phyloP scores from a whole-genome alignment of 1,139 yeast genomes.

The Yamadazyma blattariae region DNA sequence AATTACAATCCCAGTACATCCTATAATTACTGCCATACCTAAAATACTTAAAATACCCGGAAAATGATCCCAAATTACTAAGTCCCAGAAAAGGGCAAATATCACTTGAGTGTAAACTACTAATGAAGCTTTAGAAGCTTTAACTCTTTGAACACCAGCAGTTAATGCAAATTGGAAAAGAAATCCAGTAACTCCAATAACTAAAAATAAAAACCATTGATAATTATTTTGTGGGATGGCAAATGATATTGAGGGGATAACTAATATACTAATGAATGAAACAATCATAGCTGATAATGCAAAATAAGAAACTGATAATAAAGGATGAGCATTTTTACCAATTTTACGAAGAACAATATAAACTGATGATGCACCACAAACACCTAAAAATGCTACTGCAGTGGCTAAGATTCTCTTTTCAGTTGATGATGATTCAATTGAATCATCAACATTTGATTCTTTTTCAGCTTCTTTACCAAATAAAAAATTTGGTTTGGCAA shows the following conservation, averaged over 20 bases:
- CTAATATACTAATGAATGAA: conserved; percentile 51
- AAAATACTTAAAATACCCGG: conserved; percentile 68
- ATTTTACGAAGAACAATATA: conserved; percentile 72
- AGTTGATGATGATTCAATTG: conserved; percentile 38
- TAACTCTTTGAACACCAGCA: conserved; percentile 79
- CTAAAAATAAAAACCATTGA: conserved; percentile 63
- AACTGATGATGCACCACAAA: conserved; percentile 67
- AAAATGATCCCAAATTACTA: conserved; percentile 64
- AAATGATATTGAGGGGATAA: conserved; percentile 59
- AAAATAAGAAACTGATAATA: conserved; percentile 75
- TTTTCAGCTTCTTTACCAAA: conserved; percentile 48
- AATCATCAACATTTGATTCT: conserved; percentile 30
- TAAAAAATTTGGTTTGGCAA: conserved; percentile 78
- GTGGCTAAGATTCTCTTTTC: conserved; percentile 55
- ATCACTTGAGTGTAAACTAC: conserved; percentile 75
- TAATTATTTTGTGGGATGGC: conserved; percentile 53
- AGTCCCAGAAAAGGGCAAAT: conserved; percentile 79
- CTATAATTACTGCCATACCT: conserved; percentile 68
- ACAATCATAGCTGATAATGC: conserved; percentile 59
- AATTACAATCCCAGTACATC: conserved; percentile 62
- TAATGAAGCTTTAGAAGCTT: conserved; percentile 74
- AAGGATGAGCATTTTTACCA: conserved; percentile 76
- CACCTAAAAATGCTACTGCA: conserved; percentile 64
- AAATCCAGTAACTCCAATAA: conserved; percentile 77
- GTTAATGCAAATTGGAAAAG: conserved; percentile 77